Evolutionary conservation across 2,329 filamentous ascomycete genomes (phyloP).

Genomic region (Lasiodiplodia sp.): DNA sequence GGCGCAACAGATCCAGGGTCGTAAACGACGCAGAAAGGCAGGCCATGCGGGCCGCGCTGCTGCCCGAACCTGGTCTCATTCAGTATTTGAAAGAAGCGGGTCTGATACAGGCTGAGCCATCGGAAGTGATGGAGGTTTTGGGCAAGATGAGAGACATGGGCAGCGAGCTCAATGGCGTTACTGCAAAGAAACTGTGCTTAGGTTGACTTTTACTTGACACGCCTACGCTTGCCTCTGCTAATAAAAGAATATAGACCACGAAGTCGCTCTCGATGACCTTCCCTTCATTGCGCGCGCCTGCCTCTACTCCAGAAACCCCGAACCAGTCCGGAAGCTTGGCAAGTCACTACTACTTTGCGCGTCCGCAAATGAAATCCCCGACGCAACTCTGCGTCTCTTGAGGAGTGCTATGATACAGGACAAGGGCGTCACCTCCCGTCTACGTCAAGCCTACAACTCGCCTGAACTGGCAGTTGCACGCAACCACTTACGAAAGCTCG

Average conservation of each 20-base stretch:
- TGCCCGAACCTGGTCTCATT: neutral
- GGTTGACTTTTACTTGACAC: neutral
- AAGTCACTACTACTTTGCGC: neutral
- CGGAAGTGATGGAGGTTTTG: neutral
- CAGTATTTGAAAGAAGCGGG: neutral
- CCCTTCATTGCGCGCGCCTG: constrained; percentile 6
- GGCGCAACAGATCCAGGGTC: neutral
- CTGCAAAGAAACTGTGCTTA: neutral
- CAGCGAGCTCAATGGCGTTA: neutral
- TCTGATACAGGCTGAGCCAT: neutral
- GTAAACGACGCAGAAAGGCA: neutral
- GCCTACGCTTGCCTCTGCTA: neutral
- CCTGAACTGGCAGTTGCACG: constrained; percentile 3
- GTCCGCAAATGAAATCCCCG: neutral
- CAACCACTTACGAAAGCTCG: constrained; percentile 1
- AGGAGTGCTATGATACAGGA: constrained; percentile 2
- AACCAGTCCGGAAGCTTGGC: neutral
- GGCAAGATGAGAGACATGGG: neutral
- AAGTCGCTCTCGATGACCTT: neutral
- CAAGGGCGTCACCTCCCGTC: no score
- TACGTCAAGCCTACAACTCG: constrained; percentile 8
- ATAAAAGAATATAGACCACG: neutral
- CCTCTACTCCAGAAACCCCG: neutral
- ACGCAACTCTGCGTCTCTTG: constrained; percentile 12
- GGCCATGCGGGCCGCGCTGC: neutral